These are phyloP conservation scores for Pestalotiopsis sp. DNA, from an alignment of 2,329 filamentous ascomycete genomes.

Conservation along the genomic window DNA sequence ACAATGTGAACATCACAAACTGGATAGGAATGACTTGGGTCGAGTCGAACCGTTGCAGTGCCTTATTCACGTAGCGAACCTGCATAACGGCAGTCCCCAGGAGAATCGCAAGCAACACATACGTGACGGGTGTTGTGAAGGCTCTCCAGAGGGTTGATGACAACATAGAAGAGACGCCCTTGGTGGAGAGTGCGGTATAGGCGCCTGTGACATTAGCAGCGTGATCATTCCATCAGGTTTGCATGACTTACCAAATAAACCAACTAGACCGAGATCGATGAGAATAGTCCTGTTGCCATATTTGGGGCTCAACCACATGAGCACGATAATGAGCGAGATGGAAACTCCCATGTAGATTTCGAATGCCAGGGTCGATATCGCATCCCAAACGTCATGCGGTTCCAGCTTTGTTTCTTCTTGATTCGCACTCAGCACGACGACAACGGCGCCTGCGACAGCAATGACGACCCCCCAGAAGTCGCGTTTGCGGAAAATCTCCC, in stretches of 20 bases:
- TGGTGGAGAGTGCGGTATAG: slow-evolving; percentile 95
- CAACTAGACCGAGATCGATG: slow-evolving; percentile 91
- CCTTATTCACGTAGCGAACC: slow-evolving; percentile 91
- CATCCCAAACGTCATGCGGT: slow-evolving; percentile 84
- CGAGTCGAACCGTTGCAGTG: slow-evolving; percentile 89
- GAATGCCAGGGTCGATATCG: slow-evolving; percentile 87
- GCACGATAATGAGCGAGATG: slow-evolving; percentile 67
- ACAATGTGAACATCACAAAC: slow-evolving; percentile 95
- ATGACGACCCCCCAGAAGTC: slow-evolving; percentile 90
- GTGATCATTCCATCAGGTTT: slow-evolving; percentile 13
- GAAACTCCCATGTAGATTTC: slow-evolving; percentile 87
- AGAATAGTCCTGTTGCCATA: slow-evolving; percentile 88
- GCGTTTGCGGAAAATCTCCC: slow-evolving; percentile 82
- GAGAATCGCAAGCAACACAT: slow-evolving; percentile 79
- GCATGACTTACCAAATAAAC: slow-evolving; percentile 75
- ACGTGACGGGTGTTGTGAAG: slow-evolving; percentile 90
- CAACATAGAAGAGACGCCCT: slow-evolving; percentile 92
- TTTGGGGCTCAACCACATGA: slow-evolving; percentile 81
- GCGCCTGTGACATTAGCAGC: slow-evolving; percentile 59
- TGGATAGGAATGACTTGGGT: slow-evolving; percentile 98
- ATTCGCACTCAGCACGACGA: slow-evolving; percentile 89
- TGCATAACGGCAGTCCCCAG: slow-evolving; percentile 90
- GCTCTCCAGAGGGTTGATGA: slow-evolving; percentile 88
- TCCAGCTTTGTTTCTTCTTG: slow-evolving; percentile 88
- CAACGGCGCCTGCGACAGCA: slow-evolving; percentile 84